Evolutionary conservation across 1,139 yeast species (phyloP).

Genomic region (Kurtzmaniella quercitrusa): DNA sequence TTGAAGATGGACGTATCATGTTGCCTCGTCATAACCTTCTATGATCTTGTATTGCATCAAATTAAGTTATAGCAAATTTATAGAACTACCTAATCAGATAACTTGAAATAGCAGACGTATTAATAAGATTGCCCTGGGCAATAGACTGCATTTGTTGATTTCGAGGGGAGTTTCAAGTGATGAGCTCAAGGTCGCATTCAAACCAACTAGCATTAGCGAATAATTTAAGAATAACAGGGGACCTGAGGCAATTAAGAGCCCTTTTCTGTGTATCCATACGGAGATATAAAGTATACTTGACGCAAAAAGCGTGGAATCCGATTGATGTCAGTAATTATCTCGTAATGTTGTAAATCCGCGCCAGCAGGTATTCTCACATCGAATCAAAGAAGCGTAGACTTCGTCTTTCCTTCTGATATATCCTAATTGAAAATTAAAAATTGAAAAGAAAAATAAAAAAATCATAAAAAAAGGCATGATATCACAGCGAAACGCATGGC

Average conservation of each 20-base stretch:
- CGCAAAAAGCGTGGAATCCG: background rate
- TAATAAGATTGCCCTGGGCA: no score
- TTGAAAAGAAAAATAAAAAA: background rate
- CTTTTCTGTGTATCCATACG: background rate
- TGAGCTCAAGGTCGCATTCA: background rate
- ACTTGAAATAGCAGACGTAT: background rate
- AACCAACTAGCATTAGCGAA: background rate
- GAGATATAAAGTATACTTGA: background rate
- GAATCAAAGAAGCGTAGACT: no score
- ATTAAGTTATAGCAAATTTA: background rate
- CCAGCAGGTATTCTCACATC: background rate
- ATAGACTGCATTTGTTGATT: no score
- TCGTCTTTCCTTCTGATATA: no score
- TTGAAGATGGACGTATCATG: background rate
- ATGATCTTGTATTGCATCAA: background rate
- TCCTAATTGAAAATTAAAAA: background rate
- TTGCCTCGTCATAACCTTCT: background rate
- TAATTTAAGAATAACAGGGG: no score
- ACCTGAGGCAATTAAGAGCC: background rate
- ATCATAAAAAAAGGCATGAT: background rate
- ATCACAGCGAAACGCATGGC: background rate
- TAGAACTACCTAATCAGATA: no score
- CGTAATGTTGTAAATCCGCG: background rate
- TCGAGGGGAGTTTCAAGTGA: no score
- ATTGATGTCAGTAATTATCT: background rate